Percentiles rank a stretch among this genome's conserved stretches.
These are phyloP conservation scores for Penicillium cataractarum DNA, from an alignment of 495 filamentous ascomycete species.

Conservation along the genomic window DNA sequence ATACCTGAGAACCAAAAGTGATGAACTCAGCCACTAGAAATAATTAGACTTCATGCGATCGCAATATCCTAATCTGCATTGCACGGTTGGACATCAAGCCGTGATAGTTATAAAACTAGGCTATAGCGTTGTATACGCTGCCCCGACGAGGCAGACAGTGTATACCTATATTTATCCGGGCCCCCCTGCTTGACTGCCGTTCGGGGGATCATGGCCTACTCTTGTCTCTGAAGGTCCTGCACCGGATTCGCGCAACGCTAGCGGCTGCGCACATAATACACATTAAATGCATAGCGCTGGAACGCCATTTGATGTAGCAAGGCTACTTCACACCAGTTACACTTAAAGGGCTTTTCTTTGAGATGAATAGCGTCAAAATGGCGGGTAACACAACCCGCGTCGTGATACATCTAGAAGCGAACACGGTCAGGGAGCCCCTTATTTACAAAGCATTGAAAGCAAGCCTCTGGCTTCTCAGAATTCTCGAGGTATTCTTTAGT, in stretches of 20 bases:
- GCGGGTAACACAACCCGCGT: slow-evolving; percentile 9
- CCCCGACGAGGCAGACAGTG: slow-evolving; percentile 5
- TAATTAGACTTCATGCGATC: background rate
- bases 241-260: slow-evolving; percentile 16
- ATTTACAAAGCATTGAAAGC: slow-evolving; percentile 13
- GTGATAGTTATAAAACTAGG: slow-evolving; percentile 1
- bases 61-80: background rate
- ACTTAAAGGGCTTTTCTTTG: slow-evolving; percentile 15
- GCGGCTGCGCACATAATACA: slow-evolving; percentile 21
- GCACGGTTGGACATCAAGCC: background rate
- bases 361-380: slow-evolving; percentile 17
- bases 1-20: slow-evolving; percentile 4
- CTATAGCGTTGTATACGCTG: slow-evolving; percentile 6
- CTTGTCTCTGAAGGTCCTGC: slow-evolving; percentile 11
- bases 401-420: slow-evolving; percentile 15
- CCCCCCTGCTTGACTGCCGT: background rate
- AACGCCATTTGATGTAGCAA: slow-evolving; percentile 21
- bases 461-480: slow-evolving; percentile 13
- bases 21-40: background rate
- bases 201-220: slow-evolving; percentile 7
- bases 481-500: slow-evolving; percentile 18
- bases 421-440: slow-evolving; percentile 9
- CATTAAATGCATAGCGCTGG: slow-evolving; percentile 20
- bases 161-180: slow-evolving; percentile 2
- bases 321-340: slow-evolving; percentile 22